Evolutionary conservation across 352 stramenopile species (phyloP), one percentile per base, ranked within the genome.

Genomic region (Globisporangium middletonii): DNA sequence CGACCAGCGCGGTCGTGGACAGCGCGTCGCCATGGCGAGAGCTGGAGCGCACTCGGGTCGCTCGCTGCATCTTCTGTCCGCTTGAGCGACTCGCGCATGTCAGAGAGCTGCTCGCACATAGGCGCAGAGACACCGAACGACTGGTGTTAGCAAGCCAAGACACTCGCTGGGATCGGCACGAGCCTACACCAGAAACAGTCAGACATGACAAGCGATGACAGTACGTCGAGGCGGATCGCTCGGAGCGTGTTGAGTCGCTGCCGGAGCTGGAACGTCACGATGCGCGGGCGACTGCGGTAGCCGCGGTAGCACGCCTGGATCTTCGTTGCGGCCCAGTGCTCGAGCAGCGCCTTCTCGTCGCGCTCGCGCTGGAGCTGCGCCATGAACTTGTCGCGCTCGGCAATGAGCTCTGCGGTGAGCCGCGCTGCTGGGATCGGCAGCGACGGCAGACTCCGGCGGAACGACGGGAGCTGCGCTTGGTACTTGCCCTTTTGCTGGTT

Each of bases 251-350:
- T 80, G 55, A 75, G 67, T 28, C 69, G 68, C 54, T 75, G 63
- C 3, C 71, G 52, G 23, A 67, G 68, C 48, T 76, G 65, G 53
- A 86, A 88, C n/a, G 67, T 62, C 19, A 77, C 42, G 3, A 64
- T 56, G 0, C 70, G 68, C 2, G 80, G 77, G 2, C 80, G 80
- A 13, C 53, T 69, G 0, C 68, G 60, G 53, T 75, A 86, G 2
- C 80, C 76, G 5, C 78, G 67, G 51, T 78, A 90, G 55, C 68
- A 79, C 4, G 78, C 70, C 50, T 90, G 80, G 57, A 90, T 88
- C 41, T 73, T 80, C 9, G 68, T 88, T 4, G 75, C 74, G 5
- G 80, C 80, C 80, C 80, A 90, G 16, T 49, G 63, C 28, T 90
- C 80, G 0, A 86, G 64, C 28, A 62, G 42, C 0, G 50, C 16